Evolutionary conservation across 2,329 filamentous ascomycete species (phyloP).

Genomic region (Hyphodiscus sp.): DNA sequence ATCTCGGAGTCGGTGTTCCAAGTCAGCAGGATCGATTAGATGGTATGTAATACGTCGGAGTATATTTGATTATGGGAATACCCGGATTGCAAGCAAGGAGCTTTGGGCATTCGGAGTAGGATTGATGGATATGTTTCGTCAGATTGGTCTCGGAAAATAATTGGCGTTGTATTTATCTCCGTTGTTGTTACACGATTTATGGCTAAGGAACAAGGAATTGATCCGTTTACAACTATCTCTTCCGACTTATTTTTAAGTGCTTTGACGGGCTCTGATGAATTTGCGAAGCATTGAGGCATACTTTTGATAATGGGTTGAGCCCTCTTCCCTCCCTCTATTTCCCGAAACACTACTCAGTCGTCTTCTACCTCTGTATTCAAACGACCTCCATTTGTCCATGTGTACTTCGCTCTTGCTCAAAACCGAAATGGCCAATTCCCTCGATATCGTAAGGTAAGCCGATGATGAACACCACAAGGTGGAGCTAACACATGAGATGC

Average conservation of each 20-base stretch:
- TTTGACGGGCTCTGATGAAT: too few species aligned
- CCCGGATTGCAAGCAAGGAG: neutral
- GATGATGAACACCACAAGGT: too few species aligned
- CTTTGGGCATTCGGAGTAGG: neutral
- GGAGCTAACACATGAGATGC: too few species aligned
- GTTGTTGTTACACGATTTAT: neutral
- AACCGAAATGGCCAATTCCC: too few species aligned
- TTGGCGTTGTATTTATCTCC: neutral
- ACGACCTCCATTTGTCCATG: too few species aligned
- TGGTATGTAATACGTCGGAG: constrained; percentile 10
- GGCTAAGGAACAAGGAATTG: neutral
- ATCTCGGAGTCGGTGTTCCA: constrained; percentile 29
- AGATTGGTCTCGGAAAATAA: constrained; percentile 1
- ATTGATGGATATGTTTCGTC: neutral
- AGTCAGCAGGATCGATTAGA: constrained; percentile 17
- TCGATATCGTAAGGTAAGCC: too few species aligned
- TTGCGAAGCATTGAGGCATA: too few species aligned
- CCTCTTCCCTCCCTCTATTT: too few species aligned
- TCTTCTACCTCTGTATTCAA: too few species aligned
- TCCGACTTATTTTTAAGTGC: neutral
- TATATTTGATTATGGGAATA: neutral
- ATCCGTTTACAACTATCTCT: neutral
- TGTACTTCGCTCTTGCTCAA: too few species aligned
- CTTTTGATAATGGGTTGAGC: too few species aligned
- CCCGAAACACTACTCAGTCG: too few species aligned